Percentiles rank a stretch among this genome's conserved stretches.
Conservation (phyloP, 2,329 filamentous ascomycete species). For the Paramyrothecium sp. region DNA sequence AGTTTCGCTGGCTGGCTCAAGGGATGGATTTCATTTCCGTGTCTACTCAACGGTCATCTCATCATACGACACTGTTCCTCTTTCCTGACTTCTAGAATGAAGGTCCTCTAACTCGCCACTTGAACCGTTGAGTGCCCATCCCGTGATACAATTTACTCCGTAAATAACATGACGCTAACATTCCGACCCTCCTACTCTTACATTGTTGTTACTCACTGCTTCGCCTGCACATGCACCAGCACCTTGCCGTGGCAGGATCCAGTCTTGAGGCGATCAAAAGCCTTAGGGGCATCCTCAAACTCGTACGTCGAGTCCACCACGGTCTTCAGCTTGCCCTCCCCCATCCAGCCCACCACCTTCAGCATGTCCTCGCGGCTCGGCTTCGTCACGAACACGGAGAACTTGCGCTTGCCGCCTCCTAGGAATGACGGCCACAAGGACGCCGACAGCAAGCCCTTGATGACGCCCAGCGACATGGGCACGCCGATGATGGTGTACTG, state of each 20-base stretch:
- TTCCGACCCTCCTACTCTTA: not conserved
- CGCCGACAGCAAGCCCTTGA: constrained; percentile 19
- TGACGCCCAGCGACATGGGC: constrained; percentile 22
- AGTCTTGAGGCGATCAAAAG: constrained; percentile 57
- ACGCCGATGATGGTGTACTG: constrained; percentile 52
- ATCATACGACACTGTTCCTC: too few species aligned
- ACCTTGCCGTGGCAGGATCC: constrained; percentile 62
- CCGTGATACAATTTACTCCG: too few species aligned
- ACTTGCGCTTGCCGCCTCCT: constrained; percentile 39
- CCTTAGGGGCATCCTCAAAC: constrained; percentile 55
- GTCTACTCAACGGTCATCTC: too few species aligned
- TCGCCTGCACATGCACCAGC: constrained; percentile 30
- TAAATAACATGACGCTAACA: not conserved
- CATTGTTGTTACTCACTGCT: not conserved
- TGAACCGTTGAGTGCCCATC: too few species aligned
- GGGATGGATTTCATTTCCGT: too few species aligned
- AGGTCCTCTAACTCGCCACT: too few species aligned
- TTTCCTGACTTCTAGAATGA: too few species aligned
- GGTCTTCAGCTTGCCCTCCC: constrained; percentile 55
- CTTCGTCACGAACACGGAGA: constrained; percentile 36
- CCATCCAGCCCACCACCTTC: constrained; percentile 53
- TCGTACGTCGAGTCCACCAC: constrained; percentile 54
- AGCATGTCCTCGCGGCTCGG: constrained; percentile 44
- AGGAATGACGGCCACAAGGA: constrained; percentile 30
- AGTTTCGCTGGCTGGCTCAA: too few species aligned